Percentiles rank a stretch among this genome's conserved stretches.
phyloP scores from a whole-genome alignment of 208 protist genomes.

The Trypanosoma boissoni region DNA sequence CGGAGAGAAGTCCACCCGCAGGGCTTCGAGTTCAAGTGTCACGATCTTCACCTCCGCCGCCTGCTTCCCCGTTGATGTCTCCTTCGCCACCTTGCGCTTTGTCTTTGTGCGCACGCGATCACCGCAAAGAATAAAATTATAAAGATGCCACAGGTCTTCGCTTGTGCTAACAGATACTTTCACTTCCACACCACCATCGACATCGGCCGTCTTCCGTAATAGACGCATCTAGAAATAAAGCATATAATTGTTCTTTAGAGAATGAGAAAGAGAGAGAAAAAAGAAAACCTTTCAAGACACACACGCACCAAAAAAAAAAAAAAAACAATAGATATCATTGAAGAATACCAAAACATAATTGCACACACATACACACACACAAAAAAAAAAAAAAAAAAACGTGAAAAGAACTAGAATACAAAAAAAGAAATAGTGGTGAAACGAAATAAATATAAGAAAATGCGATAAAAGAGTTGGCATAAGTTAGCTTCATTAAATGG shows the following conservation, averaged over 20 bases:
- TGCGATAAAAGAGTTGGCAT: neutral
- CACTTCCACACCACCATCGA: slow-evolving; percentile 86
- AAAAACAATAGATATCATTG: slow-evolving; percentile 1
- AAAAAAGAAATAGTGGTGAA: slow-evolving; percentile 6
- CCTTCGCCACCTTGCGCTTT: slow-evolving; percentile 66
- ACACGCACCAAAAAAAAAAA: slow-evolving; percentile 1
- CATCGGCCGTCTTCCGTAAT: slow-evolving; percentile 35
- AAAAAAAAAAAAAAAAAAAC: slow-evolving; percentile 9
- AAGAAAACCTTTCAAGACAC: neutral
- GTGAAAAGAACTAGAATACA: neutral
- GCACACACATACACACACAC: neutral
- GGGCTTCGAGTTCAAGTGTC: slow-evolving; percentile 51
- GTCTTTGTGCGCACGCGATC: slow-evolving; percentile 77
- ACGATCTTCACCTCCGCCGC: slow-evolving; percentile 61
- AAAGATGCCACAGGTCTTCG: slow-evolving; percentile 97
- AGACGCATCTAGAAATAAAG: slow-evolving; percentile 48
- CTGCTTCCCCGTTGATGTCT: slow-evolving; percentile 45
- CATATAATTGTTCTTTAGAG: neutral
- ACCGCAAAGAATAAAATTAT: slow-evolving; percentile 93
- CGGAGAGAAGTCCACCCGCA: slow-evolving; percentile 61
- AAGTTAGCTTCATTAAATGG: slow-evolving; percentile 3
- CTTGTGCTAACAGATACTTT: slow-evolving; percentile 75
- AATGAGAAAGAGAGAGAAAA: neutral
- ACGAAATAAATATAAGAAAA: slow-evolving; percentile 4
- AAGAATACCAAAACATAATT: neutral